These are phyloP conservation scores for Sarcomyxa edulis DNA, from an alignment of 768 basidiomycete genomes.

Conservation along the genomic window DNA sequence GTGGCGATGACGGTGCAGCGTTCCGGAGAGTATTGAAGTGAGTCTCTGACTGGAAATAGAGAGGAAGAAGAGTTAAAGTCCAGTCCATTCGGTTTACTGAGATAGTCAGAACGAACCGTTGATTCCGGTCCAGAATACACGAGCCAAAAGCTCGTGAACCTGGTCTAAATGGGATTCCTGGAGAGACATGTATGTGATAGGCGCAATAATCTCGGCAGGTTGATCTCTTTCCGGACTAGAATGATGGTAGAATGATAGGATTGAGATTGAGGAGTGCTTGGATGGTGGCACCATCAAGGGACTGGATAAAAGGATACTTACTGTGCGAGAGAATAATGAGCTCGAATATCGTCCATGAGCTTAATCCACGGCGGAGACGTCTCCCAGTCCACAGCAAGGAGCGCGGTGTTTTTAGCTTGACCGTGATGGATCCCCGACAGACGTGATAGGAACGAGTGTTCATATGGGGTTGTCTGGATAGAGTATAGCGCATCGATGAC, in stretches of 20 bases:
- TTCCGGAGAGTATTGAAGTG: slow-evolving; percentile 64
- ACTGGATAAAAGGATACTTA: slow-evolving; percentile 25
- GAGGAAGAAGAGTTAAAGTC: slow-evolving; percentile 6
- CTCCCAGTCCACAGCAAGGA: slow-evolving; percentile 70
- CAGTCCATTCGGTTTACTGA: no score
- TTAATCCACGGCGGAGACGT: slow-evolving; percentile 67
- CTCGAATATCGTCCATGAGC: slow-evolving; percentile 67
- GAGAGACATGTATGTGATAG: slow-evolving; percentile 62
- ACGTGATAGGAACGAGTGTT: slow-evolving; percentile 62
- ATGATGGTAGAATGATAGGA: not conserved
- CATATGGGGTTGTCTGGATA: slow-evolving; percentile 61
- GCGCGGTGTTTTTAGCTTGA: slow-evolving; percentile 21
- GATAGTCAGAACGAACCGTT: slow-evolving; percentile 49
- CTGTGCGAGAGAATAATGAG: slow-evolving; percentile 61
- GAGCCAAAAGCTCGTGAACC: slow-evolving; percentile 63
- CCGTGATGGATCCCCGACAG: slow-evolving; percentile 46
- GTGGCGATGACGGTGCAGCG: slow-evolving; percentile 70
- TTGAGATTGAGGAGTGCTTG: not conserved
- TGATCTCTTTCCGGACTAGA: slow-evolving; percentile 52
- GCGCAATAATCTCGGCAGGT: slow-evolving; percentile 34
- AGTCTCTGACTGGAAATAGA: slow-evolving; percentile 61
- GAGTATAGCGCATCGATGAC: slow-evolving; percentile 46
- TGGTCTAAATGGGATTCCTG: slow-evolving; percentile 57
- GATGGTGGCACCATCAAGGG: slow-evolving; percentile 4
- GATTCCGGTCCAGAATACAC: slow-evolving; percentile 75